Base-by-base conservation (phyloP, 208 protist species). In the Crithidia thermophila region DNA sequence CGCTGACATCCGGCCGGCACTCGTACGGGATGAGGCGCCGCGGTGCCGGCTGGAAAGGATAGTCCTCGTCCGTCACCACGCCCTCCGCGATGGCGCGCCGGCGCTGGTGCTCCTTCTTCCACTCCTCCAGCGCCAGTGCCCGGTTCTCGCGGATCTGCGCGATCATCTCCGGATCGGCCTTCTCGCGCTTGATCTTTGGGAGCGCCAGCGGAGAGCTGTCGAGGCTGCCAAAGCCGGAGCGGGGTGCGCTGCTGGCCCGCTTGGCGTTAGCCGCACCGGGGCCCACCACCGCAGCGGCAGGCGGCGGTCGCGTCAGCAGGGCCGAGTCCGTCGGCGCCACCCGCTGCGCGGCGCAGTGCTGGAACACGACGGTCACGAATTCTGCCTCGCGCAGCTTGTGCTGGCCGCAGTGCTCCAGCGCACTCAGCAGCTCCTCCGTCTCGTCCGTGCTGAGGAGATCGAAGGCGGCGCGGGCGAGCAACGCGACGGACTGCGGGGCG, bases 11-110 rank as follows among this genome's bases (percentile, higher is more conserved):
- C 0, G 84, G 77, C 23, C 84, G 77, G 61, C 88, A 94, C 40
- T 75, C 84, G 67, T 85, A 79, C 37, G 90, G 90, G 59, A 94
- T 93, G 43, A 87, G 77, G 5, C 87, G 84, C 1, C 75, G 75
- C 40, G 81, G 82, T 0, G 67, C 56, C 8, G 88, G 84, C 27
- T 82, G 65, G 27, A 93, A 93, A 9, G 84, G 76, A 65, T 62
- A 79, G 30, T 82, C 47, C 13, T 55, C 67, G 21, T 65, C 66
- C 31, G 67, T 56, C 10, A 65, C 53, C 25, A 74, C 73, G 7
- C 81, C 77, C 25, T 65, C 73, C 2, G 63, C 60, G 5, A 74
- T 72, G 46, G 59, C 56, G 30, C 66, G 64, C 37, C 63, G 53
- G 27, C 64, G 75, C 45, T 59, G 27, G 18, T 63, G 67, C 60